Percentiles rank a stretch among this genome's conserved stretches.
Evolutionary conservation across 2,329 filamentous ascomycete species (phyloP).

Genomic region (Microcyclospora pomicola): DNA sequence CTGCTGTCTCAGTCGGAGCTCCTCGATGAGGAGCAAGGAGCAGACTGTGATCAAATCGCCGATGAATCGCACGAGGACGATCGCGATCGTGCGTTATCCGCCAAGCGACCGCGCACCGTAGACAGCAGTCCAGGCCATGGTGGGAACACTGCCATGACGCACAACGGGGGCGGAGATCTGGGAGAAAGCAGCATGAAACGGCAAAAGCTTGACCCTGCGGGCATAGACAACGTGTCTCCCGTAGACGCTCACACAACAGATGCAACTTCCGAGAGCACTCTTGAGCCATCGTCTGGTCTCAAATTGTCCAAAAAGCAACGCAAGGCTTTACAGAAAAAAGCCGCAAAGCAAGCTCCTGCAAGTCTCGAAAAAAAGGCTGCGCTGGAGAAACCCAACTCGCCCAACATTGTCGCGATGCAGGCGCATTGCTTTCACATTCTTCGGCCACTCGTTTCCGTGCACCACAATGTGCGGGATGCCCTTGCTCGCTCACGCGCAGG

Average conservation of each 20-base stretch:
- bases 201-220: slow-evolving; percentile 2
- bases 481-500: slow-evolving; percentile 55
- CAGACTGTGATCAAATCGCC: background rate
- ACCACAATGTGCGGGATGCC: slow-evolving; percentile 76
- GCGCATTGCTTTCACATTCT: slow-evolving; percentile 88
- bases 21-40: slow-evolving; percentile 20
- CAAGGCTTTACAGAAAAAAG: slow-evolving; percentile 23
- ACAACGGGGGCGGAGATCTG: too few relatives aligned
- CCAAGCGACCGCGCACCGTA: too few relatives aligned
- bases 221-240: too few relatives aligned
- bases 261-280: slow-evolving; percentile 24
- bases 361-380: too few relatives aligned
- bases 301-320: slow-evolving; percentile 24
- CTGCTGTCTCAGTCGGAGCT: slow-evolving; percentile 54
- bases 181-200: background rate
- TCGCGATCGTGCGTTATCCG: too few relatives aligned
- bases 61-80: too few relatives aligned
- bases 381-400: slow-evolving; percentile 34
- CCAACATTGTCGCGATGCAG: slow-evolving; percentile 69
- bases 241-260: slow-evolving; percentile 4
- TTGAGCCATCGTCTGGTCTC: slow-evolving; percentile 38
- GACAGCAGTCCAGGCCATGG: too few relatives aligned
- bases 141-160: too few relatives aligned
- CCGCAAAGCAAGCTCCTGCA: slow-evolving; percentile 22
- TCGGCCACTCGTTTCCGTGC: slow-evolving; percentile 61